These are phyloP conservation scores for Angophora floribunda DNA, from an alignment of 345 rosid species.

Conservation along the genomic window DNA sequence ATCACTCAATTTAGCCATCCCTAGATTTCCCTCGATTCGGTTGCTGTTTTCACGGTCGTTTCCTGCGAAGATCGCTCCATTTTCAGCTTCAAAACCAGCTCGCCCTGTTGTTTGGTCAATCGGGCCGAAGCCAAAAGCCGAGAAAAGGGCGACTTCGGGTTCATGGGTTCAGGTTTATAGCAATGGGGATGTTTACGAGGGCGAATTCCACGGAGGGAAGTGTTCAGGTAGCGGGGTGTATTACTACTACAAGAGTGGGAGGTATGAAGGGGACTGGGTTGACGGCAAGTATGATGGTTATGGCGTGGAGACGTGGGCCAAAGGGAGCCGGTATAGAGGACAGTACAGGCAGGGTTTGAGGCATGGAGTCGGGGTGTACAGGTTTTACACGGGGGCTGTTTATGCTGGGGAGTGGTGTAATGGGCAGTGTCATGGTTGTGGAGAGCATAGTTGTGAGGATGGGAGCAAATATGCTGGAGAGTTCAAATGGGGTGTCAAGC, in stretches of 20 bases:
- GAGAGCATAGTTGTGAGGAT: conserved; percentile 71
- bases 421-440: conserved; percentile 85
- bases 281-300: conserved; percentile 77
- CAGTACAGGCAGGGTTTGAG: conserved; percentile 80
- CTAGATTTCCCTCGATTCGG: conserved; percentile 51
- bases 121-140: conserved; percentile 52
- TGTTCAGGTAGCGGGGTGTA: conserved; percentile 83
- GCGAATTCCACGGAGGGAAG: conserved; percentile 72
- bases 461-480: conserved; percentile 72
- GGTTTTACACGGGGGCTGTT: conserved; percentile 74
- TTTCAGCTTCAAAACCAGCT: conserved; percentile 18
- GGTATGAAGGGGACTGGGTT: conserved; percentile 83
- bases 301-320: conserved; percentile 88
- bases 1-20: conserved; percentile 46
- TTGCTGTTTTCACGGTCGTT: conserved; percentile 49
- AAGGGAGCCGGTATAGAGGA: conserved; percentile 78
- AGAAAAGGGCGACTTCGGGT: conserved; percentile 47
- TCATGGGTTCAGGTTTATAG: conserved; percentile 62
- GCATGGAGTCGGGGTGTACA: conserved; percentile 75
- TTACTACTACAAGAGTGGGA: conserved; percentile 60
- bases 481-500: conserved; percentile 92
- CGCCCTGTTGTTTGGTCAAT: conserved; percentile 77
- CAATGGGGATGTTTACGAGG: conserved; percentile 78
- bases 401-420: conserved; percentile 88
- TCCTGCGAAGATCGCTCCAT: conserved; percentile 29